These are phyloP conservation scores for Xerocomus minutiporus DNA, from an alignment of 1,284 basidiomycete genomes.

Conservation along the genomic window DNA sequence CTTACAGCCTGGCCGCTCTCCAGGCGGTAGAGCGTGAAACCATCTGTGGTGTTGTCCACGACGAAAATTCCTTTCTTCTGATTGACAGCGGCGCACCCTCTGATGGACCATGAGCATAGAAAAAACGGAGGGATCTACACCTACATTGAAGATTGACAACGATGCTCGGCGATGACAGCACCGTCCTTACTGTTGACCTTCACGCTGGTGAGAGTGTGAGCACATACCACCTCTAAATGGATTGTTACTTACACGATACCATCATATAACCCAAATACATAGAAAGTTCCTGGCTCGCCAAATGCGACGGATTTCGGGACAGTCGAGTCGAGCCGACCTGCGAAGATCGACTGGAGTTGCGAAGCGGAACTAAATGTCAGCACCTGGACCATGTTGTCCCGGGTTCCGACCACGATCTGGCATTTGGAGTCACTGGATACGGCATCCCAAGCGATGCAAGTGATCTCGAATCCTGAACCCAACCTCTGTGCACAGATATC, in stretches of 20 bases:
- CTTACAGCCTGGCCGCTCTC: neutral
- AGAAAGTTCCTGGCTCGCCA: neutral
- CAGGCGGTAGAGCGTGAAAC: conserved; percentile 8
- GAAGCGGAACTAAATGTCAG: neutral
- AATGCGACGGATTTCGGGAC: neutral
- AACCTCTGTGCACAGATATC: neutral
- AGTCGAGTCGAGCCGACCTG: neutral
- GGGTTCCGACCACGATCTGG: neutral
- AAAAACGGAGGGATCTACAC: neutral
- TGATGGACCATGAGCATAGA: too few relatives aligned
- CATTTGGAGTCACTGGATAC: neutral
- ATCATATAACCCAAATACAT: neutral
- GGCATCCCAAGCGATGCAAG: neutral
- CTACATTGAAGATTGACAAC: neutral
- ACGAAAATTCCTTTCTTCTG: conserved; percentile 5
- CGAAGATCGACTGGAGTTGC: neutral
- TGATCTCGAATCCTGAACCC: neutral
- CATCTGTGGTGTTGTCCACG: conserved; percentile 6
- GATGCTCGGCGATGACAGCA: neutral
- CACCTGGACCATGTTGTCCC: neutral
- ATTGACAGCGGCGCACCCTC: conserved; percentile 1
- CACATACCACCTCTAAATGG: too few relatives aligned
- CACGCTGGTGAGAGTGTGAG: neutral
- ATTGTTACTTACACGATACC: neutral
- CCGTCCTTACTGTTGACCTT: neutral